These are phyloP conservation scores for Phytophthora meadii DNA, from an alignment of 352 stramenopile species.

Conservation along the genomic window DNA sequence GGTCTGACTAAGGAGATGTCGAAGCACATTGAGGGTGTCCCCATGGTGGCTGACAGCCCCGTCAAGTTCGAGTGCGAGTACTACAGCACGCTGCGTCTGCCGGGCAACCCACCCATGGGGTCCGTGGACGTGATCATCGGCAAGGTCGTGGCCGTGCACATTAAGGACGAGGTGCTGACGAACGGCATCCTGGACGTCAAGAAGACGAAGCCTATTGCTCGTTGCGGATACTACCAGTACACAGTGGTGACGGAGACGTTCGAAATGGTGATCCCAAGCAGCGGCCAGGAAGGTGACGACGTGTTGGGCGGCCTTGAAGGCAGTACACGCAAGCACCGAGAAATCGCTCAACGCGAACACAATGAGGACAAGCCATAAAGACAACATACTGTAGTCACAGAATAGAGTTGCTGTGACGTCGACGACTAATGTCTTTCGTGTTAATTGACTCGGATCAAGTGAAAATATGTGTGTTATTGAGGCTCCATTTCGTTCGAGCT, in stretches of 20 bases:
- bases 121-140: constrained; percentile 45
- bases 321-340: constrained; percentile 34
- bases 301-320: constrained; percentile 32
- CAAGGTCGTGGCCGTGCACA: constrained; percentile 43
- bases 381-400: no score
- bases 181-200: constrained; percentile 43
- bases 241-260: constrained; percentile 42
- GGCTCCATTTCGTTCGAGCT: constrained; percentile 10
- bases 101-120: constrained; percentile 40
- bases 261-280: constrained; percentile 43
- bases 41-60: constrained; percentile 43
- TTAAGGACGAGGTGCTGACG: constrained; percentile 43
- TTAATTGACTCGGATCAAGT: neutral
- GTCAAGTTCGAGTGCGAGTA: constrained; percentile 46
- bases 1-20: constrained; percentile 39
- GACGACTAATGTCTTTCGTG: neutral
- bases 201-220: constrained; percentile 42
- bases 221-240: constrained; percentile 44
- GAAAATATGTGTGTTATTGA: constrained; percentile 23
- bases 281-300: constrained; percentile 33
- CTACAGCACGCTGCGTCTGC: constrained; percentile 42
- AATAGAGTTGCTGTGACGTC: constrained; percentile 7
- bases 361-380: constrained; percentile 18
- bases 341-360: constrained; percentile 31
- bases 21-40: constrained; percentile 30